Percentiles rank a stretch among this genome's conserved stretches.
Conservation (phyloP, 2,329 filamentous ascomycete species). For the Tolypocladium cylindrosporum region DNA sequence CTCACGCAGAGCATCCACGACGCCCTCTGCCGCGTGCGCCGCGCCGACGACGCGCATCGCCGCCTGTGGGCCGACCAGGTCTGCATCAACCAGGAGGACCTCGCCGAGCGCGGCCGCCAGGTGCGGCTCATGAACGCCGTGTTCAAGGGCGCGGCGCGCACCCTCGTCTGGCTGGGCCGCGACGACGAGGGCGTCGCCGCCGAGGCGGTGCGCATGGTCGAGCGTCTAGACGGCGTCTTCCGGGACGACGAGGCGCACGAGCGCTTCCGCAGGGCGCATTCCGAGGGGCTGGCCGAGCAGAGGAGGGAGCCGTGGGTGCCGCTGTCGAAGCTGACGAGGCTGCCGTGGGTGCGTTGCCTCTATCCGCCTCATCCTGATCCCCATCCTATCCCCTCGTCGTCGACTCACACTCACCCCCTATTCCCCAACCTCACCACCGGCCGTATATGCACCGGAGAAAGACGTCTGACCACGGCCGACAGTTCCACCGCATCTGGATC, state of each 20-base stretch:
- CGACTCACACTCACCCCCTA: neutral
- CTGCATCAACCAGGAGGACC: constrained; percentile 28
- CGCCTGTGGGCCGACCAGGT: constrained; percentile 29
- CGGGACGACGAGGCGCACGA: constrained; percentile 17
- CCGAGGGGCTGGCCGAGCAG: constrained; percentile 17
- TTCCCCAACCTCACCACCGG: neutral
- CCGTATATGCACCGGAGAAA: neutral
- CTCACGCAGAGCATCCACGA: constrained; percentile 20
- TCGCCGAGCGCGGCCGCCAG: constrained; percentile 23
- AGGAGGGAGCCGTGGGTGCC: constrained; percentile 18
- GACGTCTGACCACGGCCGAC: neutral
- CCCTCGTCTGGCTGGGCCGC: constrained; percentile 25
- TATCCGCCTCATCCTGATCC: neutral
- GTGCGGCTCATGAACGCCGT: constrained; percentile 28
- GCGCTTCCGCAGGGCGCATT: constrained; percentile 17
- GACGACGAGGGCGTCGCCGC: constrained; percentile 16
- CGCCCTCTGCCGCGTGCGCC: constrained; percentile 18
- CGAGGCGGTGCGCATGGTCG: constrained; percentile 16
- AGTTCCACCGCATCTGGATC: constrained; percentile 27
- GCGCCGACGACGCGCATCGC: constrained; percentile 8
- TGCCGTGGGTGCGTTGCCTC: constrained; percentile 20
- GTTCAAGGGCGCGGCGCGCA: constrained; percentile 20
- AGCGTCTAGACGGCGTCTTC: constrained; percentile 18
- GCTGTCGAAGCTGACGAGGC: constrained; percentile 19
- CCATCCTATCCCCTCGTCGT: neutral